Evolutionary conservation across 1,284 basidiomycete genomes (phyloP), one percentile per base, ranked within the genome.

Genomic region (Ceratorhiza oryzae-sativae): DNA sequence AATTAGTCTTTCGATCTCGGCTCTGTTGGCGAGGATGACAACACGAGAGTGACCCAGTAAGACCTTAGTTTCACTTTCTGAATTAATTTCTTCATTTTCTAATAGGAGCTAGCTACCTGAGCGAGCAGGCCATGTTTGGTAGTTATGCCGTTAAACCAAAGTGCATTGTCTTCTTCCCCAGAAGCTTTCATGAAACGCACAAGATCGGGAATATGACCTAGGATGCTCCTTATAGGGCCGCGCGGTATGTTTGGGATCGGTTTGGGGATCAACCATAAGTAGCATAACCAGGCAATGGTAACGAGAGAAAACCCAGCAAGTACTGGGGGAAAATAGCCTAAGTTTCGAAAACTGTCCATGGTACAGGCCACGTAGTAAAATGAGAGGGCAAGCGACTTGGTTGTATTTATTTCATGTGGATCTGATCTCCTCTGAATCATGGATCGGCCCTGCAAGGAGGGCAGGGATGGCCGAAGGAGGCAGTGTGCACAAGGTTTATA

Each of bases 211-310:
- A 71, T 51, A 32, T 71, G 45, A 15, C 68, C 68, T 34, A 56
- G 51, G 3, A 71, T 60, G 15, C 68, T 51, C 1, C 32, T 30
- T 6, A 71, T 30, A 25, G 68, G 56, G 32, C 60, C 58, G 27
- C 60, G 68, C 23, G 68, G 68, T 25, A 60, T 48, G 4, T 34
- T 34, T 15, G 56, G 32, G 36, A 71, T 36, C 3, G 68, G 68
- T 27, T 60, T 71, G 6, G 68, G 68, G 23, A 59, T 36, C 13
- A 71, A 12, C 65, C 65, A 68, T 6, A 32, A 23, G 49, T 67
- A 67, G 30, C 20, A 39, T 23, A 55, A 42, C 12, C 39, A 23
- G 20, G 27, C 36, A 30, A 60, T 30, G 15, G 41, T 30, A 41
- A 45, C 58, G 25, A 60, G 39, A 25, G 39, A 60, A 13, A 56